A percentile compares a stretch with the other conserved stretches of the same genome.
phyloP scores from a whole-genome alignment of 345 rosid species.

The Salix dunnii region DNA sequence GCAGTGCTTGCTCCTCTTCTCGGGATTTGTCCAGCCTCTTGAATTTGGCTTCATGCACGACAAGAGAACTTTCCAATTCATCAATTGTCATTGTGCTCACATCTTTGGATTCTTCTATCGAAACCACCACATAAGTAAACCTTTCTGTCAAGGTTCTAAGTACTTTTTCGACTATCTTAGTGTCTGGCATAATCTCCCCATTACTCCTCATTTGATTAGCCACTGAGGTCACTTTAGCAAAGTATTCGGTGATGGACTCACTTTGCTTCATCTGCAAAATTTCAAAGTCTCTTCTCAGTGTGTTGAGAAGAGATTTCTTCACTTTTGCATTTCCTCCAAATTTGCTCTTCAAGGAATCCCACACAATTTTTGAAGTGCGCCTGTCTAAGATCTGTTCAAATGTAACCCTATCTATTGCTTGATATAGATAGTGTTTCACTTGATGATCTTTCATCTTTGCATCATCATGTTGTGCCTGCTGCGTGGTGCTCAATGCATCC shows the following conservation, averaged over 20 bases:
- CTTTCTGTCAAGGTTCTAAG: background rate
- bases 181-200: constrained; percentile 10
- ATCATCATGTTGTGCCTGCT: background rate
- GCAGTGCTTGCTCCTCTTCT: background rate
- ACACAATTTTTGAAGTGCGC: constrained; percentile 1
- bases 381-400: constrained; percentile 4
- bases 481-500: background rate
- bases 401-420: too few species aligned
- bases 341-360: constrained; percentile 12
- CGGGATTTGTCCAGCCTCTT: background rate
- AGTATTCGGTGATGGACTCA: constrained; percentile 8
- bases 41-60: background rate
- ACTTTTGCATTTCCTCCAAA: constrained; percentile 14
- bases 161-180: constrained; percentile 15
- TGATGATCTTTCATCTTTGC: background rate
- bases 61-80: background rate
- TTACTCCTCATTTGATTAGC: constrained; percentile 15
- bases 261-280: constrained; percentile 3
- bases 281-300: constrained; percentile 9
- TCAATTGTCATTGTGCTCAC: background rate
- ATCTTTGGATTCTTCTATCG: constrained; percentile 11
- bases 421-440: too few species aligned
- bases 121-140: background rate
- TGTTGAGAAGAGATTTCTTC: background rate
- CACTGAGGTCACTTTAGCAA: constrained; percentile 3